Evolutionary conservation across 2,329 filamentous ascomycete species (phyloP), one percentile per base, ranked within the genome.

Genomic region (Cercospora canescens): DNA sequence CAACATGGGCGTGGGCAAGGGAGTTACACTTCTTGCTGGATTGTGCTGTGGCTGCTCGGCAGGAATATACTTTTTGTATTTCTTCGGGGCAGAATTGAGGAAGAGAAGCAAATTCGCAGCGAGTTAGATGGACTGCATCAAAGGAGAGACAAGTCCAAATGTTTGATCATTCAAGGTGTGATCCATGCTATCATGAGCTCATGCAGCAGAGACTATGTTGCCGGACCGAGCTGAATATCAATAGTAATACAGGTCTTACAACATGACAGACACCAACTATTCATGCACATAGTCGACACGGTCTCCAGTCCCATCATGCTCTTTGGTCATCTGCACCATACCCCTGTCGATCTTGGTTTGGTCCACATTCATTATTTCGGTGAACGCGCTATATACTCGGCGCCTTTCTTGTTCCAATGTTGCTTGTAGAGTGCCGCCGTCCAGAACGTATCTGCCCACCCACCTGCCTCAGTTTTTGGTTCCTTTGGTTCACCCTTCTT

Each of bases 71-170:
- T 28, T 57, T n/a, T 14, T 65, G 35, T 65, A 39, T 21, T 65
- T 65, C 58, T 65, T 57, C 35, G 63, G 58, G 5, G 58, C 50
- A 1, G 28, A 30, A 3, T 21, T 65, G 14, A 56, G 63, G 30
- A 48, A 57, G 58, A 35, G 52, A 18, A 65, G 63, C 41, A 65
- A 62, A 30, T 65, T 65, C 50, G 63, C 63, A 6, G 62, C 60
- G 21, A 52, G 48, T 21, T 52, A 52, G 48, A 6, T 52, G 48
- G 26, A 52, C 21, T 28, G 6, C 8, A 11, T 4, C 18, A 52
- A 52, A 52, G 21, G 21, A 7, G 24, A 6, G 48, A 6, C 1
- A 26, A n/a, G 11, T 28, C 16, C n/a, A 45, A 21, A 45, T 45
- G 39, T 45, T 45, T 21, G 39, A 45, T 21, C 9, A 21, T 45